Evolutionary conservation across 192 early-diverging fungal species (phyloP).

Genomic region (Entomortierella lignicola): DNA sequence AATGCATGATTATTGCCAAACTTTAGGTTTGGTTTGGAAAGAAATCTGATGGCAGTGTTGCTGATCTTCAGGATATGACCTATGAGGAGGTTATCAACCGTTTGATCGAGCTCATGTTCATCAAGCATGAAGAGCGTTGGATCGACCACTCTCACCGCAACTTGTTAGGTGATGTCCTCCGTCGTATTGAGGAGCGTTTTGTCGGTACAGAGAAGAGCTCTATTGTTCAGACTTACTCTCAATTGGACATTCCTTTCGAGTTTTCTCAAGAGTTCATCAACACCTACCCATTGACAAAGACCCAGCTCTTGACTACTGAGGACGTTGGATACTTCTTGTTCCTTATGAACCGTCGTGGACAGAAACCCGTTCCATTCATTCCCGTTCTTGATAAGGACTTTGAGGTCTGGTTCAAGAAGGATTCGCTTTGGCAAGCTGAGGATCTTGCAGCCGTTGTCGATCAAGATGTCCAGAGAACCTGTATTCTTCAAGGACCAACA

Average conservation of each 20-base stretch:
- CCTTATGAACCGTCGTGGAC: constrained; percentile 77
- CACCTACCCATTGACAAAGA: constrained; percentile 72
- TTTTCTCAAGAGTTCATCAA: constrained; percentile 77
- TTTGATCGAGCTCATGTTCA: constrained; percentile 84
- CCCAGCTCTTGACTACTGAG: constrained; percentile 84
- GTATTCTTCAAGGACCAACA: constrained; percentile 91
- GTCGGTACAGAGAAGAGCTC: constrained; percentile 65
- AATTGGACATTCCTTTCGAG: constrained; percentile 72
- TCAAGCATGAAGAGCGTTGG: constrained; percentile 80
- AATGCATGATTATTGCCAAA: not conserved
- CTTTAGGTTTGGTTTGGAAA: constrained; percentile 88
- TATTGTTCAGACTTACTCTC: constrained; percentile 70
- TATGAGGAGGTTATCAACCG: constrained; percentile 89
- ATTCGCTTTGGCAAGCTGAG: constrained; percentile 91
- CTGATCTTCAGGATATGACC: constrained; percentile 93
- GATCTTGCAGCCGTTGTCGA: constrained; percentile 85
- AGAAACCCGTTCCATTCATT: constrained; percentile 93
- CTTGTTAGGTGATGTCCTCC: constrained; percentile 82
- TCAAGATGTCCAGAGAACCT: constrained; percentile 85
- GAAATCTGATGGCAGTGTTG: constrained; percentile 78
- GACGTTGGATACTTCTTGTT: constrained; percentile 87
- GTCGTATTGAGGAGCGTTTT: constrained; percentile 92
- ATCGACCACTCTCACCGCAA: constrained; percentile 77
- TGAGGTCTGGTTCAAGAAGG: constrained; percentile 91
- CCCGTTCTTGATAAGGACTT: constrained; percentile 89